Evolutionary conservation across 2,329 filamentous ascomycete species (phyloP), one percentile per base, ranked within the genome.

Genomic region (Ophiostoma ulmi): DNA sequence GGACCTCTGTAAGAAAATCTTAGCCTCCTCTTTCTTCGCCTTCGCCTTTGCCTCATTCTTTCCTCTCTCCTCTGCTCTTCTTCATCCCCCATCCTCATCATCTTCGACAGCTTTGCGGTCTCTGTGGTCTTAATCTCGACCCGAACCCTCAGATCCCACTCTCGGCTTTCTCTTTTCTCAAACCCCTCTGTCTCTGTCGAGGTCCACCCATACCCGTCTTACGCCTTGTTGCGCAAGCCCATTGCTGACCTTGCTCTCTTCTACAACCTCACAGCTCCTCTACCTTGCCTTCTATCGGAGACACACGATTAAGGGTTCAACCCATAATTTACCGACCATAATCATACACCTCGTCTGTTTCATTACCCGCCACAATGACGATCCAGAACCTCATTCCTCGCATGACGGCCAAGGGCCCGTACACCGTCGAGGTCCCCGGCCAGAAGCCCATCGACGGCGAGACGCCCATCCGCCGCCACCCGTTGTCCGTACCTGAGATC

Each of bases 401-500:
- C 74, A 83, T 87, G 78, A 77, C 79, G 75, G 88, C 87, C 78
- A 86, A 85, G 78, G 81, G 83, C 22, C 90, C 90, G 36, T 92
- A 88, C 81, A 86, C 89, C 26, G 85, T 91, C 77, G 90, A 93
- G 76, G 88, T 85, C 6, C 83, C 90, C 22, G 89, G 86, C 75
- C 85, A 83, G 73, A 80, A 87, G 76, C 86, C 87, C 73, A 83
- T 88, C 75, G 82, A 88, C 52, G 91, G 91, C 79, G 91, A 94
- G 83, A 93, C 91, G 20, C 86, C 91, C 73, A 89, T 91, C 48
- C 89, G 91, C 75, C 86, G 91, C 71, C 87, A 91, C 78, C 85
- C 86, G 8, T 76, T 80, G 35, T 83, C 88, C 75, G 87, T 88
- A 75, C 83, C 91, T 73, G 86, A 84, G 58, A 85, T 94, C 73